Evolutionary conservation across 345 rosid genomes (phyloP), one percentile per base, ranked within the genome.

Genomic region (Firmiana major): DNA sequence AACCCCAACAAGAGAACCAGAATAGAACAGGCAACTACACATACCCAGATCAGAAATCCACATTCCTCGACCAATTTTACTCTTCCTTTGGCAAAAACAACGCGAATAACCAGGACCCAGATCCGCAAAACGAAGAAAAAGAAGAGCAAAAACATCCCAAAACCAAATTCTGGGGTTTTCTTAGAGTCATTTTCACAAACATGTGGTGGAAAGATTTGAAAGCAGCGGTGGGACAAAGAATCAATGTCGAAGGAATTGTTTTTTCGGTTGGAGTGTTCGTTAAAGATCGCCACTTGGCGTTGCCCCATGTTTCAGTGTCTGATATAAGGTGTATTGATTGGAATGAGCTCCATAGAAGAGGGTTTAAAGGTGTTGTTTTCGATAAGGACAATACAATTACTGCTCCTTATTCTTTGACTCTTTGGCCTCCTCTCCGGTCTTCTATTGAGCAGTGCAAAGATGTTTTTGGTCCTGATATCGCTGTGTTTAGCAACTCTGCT

Each of bases 371-470:
- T 3, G 98, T 97, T 10, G 99, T 97, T 26, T 97, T 97, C 65
- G 99, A 97, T 74, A 97, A 97, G 83, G 99, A 97, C 68, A 97
- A 97, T 73, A 97, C 98, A 1, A 89, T 97, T 28, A 94, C 98
- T 2, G 97, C 89, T 74, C 98, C 98, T 77, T 94, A 97, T 81
- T 82, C 94, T 75, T 81, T 97, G 84, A 82, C 90, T 34, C 83
- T 92, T 42, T 93, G 97, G 95, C 86, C 81, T 17, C 89, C 94
- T 12, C 89, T 91, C 42, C 76, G 77, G 9, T 77, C 91, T 21
- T 92, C 99, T 2, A 83, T 92, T 22, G 90, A 91, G 28, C 84
- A 51, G 77, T 97, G 99, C 79, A 94, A 92, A 83, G 87, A 91
- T 9, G 92, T 87, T 21, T 96, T 96, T 55, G 99, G 97, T 12